Conservation (phyloP, 129 eudicot genomes). For the Ambrosia trifida region DNA sequence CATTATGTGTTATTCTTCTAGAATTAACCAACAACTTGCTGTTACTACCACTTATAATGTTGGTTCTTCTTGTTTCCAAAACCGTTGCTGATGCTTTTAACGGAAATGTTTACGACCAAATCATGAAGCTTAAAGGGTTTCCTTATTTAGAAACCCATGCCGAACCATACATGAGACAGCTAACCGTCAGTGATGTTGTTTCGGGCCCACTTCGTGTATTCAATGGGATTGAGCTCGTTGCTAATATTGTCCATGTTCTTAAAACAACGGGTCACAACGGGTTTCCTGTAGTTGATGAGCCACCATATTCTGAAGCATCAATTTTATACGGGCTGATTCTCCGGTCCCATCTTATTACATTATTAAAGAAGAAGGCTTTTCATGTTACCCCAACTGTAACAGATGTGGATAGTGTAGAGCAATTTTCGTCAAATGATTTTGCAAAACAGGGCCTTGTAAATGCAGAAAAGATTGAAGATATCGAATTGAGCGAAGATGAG, state of each 20-base stretch:
- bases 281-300: slow-evolving; percentile 80
- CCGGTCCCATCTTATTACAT: slow-evolving; percentile 68
- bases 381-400: slow-evolving; percentile 33
- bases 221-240: slow-evolving; percentile 73
- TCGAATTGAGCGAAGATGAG: slow-evolving; percentile 64
- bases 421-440: slow-evolving; percentile 69
- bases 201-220: slow-evolving; percentile 80
- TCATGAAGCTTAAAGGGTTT: slow-evolving; percentile 74
- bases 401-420: slow-evolving; percentile 39
- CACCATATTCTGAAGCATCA: slow-evolving; percentile 51
- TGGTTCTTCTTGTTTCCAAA: slow-evolving; percentile 85
- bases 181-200: slow-evolving; percentile 79
- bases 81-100: slow-evolving; percentile 84
- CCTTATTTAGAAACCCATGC: slow-evolving; percentile 84
- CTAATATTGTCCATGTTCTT: slow-evolving; percentile 65
- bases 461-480: slow-evolving; percentile 54
- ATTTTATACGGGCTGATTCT: slow-evolving; percentile 70
- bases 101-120: slow-evolving; percentile 66
- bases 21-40: slow-evolving; percentile 80
- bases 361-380: slow-evolving; percentile 71
- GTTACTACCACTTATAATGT: slow-evolving; percentile 74
- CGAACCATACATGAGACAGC: slow-evolving; percentile 93
- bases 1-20: slow-evolving; percentile 76
- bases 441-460: slow-evolving; percentile 68
- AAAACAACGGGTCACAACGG: slow-evolving; percentile 75